These are phyloP conservation scores for Colletotrichum sansevieriae DNA, from an alignment of 2,329 filamentous ascomycete species.

Conservation along the genomic window DNA sequence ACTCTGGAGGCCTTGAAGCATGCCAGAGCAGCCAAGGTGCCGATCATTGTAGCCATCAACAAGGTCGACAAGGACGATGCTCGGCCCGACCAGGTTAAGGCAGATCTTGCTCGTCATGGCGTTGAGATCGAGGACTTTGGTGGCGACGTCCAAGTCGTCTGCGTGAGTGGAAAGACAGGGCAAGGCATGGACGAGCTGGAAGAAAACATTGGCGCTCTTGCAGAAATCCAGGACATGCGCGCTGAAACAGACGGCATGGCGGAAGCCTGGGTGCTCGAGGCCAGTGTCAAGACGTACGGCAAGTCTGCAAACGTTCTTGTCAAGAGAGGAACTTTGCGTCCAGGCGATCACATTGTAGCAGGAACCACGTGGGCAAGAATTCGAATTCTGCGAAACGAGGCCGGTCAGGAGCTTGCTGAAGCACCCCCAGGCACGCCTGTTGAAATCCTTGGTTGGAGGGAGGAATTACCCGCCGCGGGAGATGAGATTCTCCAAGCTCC, in stretches of 20 bases:
- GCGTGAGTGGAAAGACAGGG: constrained; percentile 93
- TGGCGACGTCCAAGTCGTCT: constrained; percentile 92
- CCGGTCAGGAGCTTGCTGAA: constrained; percentile 77
- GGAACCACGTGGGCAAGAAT: constrained; percentile 90
- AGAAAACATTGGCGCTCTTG: constrained; percentile 87
- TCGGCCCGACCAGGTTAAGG: constrained; percentile 85
- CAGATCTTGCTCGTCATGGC: constrained; percentile 84
- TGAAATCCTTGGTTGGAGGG: constrained; percentile 94
- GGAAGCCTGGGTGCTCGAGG: constrained; percentile 96
- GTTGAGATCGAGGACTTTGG: constrained; percentile 96
- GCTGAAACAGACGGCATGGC: constrained; percentile 81
- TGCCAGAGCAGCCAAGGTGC: constrained; percentile 86
- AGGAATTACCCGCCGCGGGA: constrained; percentile 83
- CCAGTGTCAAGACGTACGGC: constrained; percentile 86
- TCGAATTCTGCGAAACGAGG: constrained; percentile 87
- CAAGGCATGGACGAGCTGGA: constrained; percentile 92
- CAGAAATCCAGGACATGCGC: constrained; percentile 91
- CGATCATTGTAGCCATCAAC: constrained; percentile 97
- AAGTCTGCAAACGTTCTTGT: constrained; percentile 91
- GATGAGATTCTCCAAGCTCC: constrained; percentile 88
- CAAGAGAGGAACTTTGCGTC: constrained; percentile 84
- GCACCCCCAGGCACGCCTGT: constrained; percentile 91
- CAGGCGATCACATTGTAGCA: constrained; percentile 87
- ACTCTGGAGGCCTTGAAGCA: constrained; percentile 97
- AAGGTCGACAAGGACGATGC: constrained; percentile 93